Conservation (phyloP, 2,329 filamentous ascomycete species). For the Claviceps africana region DNA sequence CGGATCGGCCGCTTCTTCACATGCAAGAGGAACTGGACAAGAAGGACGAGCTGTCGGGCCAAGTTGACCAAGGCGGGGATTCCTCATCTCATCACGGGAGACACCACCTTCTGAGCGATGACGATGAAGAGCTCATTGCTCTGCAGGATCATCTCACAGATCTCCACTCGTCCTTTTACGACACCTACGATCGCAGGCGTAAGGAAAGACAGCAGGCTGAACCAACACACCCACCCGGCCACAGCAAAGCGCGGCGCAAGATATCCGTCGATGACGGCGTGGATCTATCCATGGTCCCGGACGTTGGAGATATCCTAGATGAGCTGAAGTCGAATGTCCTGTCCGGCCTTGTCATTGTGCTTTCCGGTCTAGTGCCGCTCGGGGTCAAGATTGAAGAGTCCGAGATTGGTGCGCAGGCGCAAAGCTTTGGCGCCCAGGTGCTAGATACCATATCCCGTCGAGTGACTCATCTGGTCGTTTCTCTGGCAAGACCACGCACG, state of each 20-base stretch:
- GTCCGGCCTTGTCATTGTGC: constrained; percentile 61
- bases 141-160: constrained; percentile 62
- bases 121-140: constrained; percentile 68
- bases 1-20: constrained; percentile 76
- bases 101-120: constrained; percentile 73
- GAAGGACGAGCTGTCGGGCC: constrained; percentile 38
- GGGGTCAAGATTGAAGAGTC: constrained; percentile 65
- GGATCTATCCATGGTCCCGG: constrained; percentile 49
- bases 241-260: constrained; percentile 17
- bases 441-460: constrained; percentile 42
- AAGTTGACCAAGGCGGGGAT: constrained; percentile 13
- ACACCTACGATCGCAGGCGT: constrained; percentile 56
- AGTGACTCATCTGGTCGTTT: constrained; percentile 63
- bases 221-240: constrained; percentile 20
- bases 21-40: constrained; percentile 86
- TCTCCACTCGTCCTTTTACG: constrained; percentile 70
- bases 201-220: constrained; percentile 20
- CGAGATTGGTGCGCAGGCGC: constrained; percentile 77
- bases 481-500: constrained; percentile 59
- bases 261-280: constrained; percentile 26
- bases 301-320: constrained; percentile 75
- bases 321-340: constrained; percentile 66
- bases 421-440: constrained; percentile 65
- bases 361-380: constrained; percentile 80
- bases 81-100: constrained; percentile 26